Evolutionary conservation across 139 green algal species (phyloP).

Genomic region (Chlorella sp.): DNA sequence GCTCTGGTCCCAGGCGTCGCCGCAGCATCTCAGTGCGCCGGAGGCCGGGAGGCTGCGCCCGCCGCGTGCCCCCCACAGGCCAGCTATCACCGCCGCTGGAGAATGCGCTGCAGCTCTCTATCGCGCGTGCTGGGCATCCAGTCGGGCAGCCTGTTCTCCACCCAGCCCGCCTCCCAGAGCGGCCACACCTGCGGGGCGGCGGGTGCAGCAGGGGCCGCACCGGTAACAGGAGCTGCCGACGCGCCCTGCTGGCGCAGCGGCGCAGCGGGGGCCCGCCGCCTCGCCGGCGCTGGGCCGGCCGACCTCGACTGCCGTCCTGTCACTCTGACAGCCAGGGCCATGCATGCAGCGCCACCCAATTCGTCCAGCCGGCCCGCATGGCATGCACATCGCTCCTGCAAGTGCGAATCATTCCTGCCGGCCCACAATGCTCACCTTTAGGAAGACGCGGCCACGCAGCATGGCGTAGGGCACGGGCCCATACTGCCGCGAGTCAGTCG

Average conservation of each 20-base stretch:
- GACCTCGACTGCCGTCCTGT: neutral
- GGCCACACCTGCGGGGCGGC: conserved; percentile 58
- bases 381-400: too few relatives aligned
- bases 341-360: neutral
- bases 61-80: too few relatives aligned
- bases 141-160: conserved; percentile 29
- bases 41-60: too few relatives aligned
- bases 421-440: conserved; percentile 41
- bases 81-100: too few relatives aligned
- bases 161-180: conserved; percentile 37
- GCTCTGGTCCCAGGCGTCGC: too few relatives aligned
- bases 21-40: too few relatives aligned
- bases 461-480: conserved; percentile 74
- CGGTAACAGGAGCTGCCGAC: neutral
- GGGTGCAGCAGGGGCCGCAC: neutral
- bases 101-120: too few relatives aligned
- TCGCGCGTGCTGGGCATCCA: too few relatives aligned
- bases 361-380: neutral
- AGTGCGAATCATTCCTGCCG: too few relatives aligned
- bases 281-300: too few relatives aligned
- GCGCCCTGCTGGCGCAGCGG: neutral
- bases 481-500: conserved; percentile 78
- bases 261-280: too few relatives aligned
- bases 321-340: neutral
- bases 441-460: conserved; percentile 62